These are phyloP conservation scores for Berkeleyomyces basicola DNA, from an alignment of 2,329 filamentous ascomycete genomes.

Conservation along the genomic window DNA sequence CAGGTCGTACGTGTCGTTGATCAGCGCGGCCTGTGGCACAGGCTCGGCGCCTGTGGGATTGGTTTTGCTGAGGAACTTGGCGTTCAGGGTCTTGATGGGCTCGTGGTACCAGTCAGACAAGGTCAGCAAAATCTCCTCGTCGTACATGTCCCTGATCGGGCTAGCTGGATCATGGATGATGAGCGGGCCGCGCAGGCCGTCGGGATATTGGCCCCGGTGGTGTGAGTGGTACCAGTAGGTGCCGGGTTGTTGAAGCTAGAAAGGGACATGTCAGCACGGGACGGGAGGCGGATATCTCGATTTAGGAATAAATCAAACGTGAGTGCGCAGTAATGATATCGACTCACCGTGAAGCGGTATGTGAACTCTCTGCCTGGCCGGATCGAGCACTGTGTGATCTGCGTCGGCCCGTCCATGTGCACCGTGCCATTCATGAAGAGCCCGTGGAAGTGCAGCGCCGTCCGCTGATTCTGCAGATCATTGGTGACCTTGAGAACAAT, in stretches of 20 bases:
- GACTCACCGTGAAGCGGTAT: slow-evolving; percentile 49
- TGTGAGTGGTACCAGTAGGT: slow-evolving; percentile 73
- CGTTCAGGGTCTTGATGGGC: slow-evolving; percentile 31
- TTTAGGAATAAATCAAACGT: too few species aligned
- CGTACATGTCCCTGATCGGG: slow-evolving; percentile 40
- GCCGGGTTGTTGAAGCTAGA: slow-evolving; percentile 38
- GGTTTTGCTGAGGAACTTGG: slow-evolving; percentile 32
- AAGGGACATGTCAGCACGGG: not conserved
- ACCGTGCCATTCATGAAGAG: slow-evolving; percentile 50
- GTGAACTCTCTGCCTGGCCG: slow-evolving; percentile 46
- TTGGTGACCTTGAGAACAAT: slow-evolving; percentile 43
- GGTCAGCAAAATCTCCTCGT: slow-evolving; percentile 47
- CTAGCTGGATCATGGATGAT: slow-evolving; percentile 45
- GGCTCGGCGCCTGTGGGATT: slow-evolving; percentile 46
- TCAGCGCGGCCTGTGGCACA: slow-evolving; percentile 48
- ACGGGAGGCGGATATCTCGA: not conserved
- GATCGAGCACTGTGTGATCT: slow-evolving; percentile 52
- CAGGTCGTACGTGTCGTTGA: slow-evolving; percentile 53
- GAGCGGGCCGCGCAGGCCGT: slow-evolving; percentile 48
- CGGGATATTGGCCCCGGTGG: slow-evolving; percentile 49
- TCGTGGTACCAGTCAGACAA: slow-evolving; percentile 58
- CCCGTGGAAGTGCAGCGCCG: slow-evolving; percentile 55
- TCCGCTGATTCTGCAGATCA: slow-evolving; percentile 42
- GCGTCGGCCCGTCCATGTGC: slow-evolving; percentile 53
- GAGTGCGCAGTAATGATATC: too few species aligned